Percentiles rank a stretch among this genome's conserved stretches.
phyloP scores from a whole-genome alignment of 371 early-diverging fungal genomes.

The Mortierella sp. region DNA sequence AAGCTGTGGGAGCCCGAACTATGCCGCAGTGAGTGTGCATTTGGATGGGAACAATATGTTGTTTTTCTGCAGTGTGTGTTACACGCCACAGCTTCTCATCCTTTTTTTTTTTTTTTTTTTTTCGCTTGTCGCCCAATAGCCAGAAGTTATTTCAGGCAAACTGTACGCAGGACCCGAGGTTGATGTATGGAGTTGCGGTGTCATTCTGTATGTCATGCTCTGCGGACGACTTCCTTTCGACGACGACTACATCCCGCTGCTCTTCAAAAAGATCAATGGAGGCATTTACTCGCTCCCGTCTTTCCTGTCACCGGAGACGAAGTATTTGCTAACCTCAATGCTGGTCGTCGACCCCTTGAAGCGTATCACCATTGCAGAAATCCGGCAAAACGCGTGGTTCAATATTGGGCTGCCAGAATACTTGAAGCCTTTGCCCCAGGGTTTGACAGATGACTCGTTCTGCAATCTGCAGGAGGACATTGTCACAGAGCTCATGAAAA shows the following conservation, averaged over 20 bases:
- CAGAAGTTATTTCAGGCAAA: constrained; percentile 95
- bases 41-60: too few species aligned
- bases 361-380: constrained; percentile 92
- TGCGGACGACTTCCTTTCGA: constrained; percentile 99
- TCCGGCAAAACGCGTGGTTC: constrained; percentile 93
- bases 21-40: constrained; percentile 73
- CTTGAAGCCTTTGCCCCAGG: constrained; percentile 77
- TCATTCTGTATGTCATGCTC: constrained; percentile 99
- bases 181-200: constrained; percentile 99
- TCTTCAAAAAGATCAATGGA: constrained; percentile 94
- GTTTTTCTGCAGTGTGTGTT: too few species aligned
- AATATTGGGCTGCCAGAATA: constrained; percentile 90
- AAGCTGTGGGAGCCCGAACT: constrained; percentile 92
- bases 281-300: constrained; percentile 93
- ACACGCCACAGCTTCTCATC: too few species aligned
- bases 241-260: constrained; percentile 96
- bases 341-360: constrained; percentile 96
- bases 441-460: constrained; percentile 71
- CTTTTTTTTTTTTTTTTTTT: background rate
- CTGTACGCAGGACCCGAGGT: constrained; percentile 98
- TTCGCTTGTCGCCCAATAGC: constrained; percentile 60
- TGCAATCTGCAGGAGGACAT: constrained; percentile 79
- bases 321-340: constrained; percentile 89
- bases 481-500: constrained; percentile 82
- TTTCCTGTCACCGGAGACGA: constrained; percentile 86